A percentile compares a stretch with the other conserved stretches of the same genome.
Evolutionary conservation across 1,139 yeast genomes (phyloP).

Genomic region (Scheffersomyces segobiensis): DNA sequence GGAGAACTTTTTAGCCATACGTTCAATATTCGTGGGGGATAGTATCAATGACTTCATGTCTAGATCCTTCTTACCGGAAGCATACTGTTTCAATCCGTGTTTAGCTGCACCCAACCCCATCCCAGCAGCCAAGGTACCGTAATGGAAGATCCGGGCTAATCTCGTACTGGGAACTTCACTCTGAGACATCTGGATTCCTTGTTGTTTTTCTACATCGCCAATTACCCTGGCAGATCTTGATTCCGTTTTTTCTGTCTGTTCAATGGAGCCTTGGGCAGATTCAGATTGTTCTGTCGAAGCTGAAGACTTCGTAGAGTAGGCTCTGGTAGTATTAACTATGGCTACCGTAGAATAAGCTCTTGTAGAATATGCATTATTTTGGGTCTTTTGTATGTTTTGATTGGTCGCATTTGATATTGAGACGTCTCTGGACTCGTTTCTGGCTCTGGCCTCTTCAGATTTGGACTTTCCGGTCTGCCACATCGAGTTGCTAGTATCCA

Average conservation of each 20-base stretch:
- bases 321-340: slow-evolving; percentile 1
- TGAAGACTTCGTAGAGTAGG: slow-evolving; percentile 17
- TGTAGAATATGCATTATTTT: slow-evolving; percentile 17
- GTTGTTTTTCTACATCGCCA: slow-evolving; percentile 37
- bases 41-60: slow-evolving; percentile 63
- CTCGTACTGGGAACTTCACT: slow-evolving; percentile 85
- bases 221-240: slow-evolving; percentile 15
- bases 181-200: slow-evolving; percentile 49
- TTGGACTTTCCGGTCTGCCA: slow-evolving; percentile 19
- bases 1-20: slow-evolving; percentile 83
- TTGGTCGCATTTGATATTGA: not conserved
- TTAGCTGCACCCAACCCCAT: slow-evolving; percentile 83
- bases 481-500: slow-evolving; percentile 22
- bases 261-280: not conserved
- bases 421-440: not conserved
- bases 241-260: slow-evolving; percentile 5
- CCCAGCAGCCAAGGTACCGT: slow-evolving; percentile 90
- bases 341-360: slow-evolving; percentile 4
- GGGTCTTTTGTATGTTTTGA: slow-evolving; percentile 1
- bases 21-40: slow-evolving; percentile 80
- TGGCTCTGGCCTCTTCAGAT: slow-evolving; percentile 9
- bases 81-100: slow-evolving; percentile 72
- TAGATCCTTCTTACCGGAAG: slow-evolving; percentile 50
- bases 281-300: not conserved
- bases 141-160: slow-evolving; percentile 84